A percentile compares a stretch with the other conserved stretches of the same genome.
phyloP scores from a whole-genome alignment of 139 green algal genomes.

The Auxenochlorella pyrenoidosa region DNA sequence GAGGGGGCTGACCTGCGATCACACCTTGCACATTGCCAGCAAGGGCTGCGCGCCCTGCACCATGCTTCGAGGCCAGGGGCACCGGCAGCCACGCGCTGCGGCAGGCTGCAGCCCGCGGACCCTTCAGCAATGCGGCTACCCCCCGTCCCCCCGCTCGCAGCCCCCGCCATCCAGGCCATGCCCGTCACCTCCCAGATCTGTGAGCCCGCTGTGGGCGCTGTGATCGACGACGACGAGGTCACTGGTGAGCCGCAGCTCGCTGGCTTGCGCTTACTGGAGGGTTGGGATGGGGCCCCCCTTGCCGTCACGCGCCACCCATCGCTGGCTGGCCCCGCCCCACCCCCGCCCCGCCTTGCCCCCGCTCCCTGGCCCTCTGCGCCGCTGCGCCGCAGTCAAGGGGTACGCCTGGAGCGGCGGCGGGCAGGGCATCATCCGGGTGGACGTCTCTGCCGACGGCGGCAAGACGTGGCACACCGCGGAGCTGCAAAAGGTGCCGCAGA shows the following conservation, averaged over 20 bases:
- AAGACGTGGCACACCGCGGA: conserved; percentile 71
- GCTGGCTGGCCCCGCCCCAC: no score
- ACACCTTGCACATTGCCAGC: no score
- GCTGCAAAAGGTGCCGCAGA: conserved; percentile 41
- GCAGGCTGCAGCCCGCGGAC: not conserved
- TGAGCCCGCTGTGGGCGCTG: conserved; percentile 58
- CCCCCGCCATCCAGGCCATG: conserved; percentile 77
- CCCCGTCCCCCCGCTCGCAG: not conserved
- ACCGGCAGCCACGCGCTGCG: no score
- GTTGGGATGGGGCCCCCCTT: no score
- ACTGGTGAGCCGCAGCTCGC: conserved; percentile 8
- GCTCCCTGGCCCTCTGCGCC: no score
- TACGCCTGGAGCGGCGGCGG: conserved; percentile 87
- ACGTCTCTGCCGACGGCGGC: conserved; percentile 85
- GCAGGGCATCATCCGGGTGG: conserved; percentile 80
- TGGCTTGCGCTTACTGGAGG: not conserved
- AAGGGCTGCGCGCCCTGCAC: no score
- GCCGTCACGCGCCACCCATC: no score
- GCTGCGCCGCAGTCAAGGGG: conserved; percentile 55
- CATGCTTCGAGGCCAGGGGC: no score
- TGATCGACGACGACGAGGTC: conserved; percentile 50
- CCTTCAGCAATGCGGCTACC: no score
- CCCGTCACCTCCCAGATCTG: conserved; percentile 80
- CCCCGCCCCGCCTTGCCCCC: no score
- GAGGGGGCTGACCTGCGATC: no score